phyloP scores from a whole-genome alignment of 2,329 filamentous ascomycete genomes.

The Ascochyta fabae region DNA sequence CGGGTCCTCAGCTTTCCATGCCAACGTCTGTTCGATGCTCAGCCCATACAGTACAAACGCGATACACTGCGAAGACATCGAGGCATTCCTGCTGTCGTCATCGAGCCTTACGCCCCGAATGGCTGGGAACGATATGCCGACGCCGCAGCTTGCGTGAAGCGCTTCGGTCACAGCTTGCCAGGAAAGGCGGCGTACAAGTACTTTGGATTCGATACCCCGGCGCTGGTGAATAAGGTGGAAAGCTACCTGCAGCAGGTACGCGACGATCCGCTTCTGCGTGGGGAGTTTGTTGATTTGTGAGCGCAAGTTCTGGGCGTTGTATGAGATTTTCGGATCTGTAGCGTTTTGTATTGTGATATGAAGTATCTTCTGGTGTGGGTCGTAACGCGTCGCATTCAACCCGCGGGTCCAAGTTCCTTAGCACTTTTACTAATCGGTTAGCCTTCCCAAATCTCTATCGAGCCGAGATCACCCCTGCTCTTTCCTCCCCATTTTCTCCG shows the following conservation, averaged over 20 bases:
- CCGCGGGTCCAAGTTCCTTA: not conserved
- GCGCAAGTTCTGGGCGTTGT: not conserved
- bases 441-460: not conserved
- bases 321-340: not conserved
- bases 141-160: conserved; percentile 60
- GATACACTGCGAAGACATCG: conserved; percentile 53
- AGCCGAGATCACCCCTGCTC: not conserved
- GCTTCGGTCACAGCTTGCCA: conserved; percentile 64
- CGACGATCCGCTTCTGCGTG: conserved; percentile 43
- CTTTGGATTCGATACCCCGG: conserved; percentile 61
- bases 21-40: conserved; percentile 58
- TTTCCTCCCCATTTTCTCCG: not conserved
- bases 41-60: conserved; percentile 55
- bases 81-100: conserved; percentile 59
- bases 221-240: conserved; percentile 52
- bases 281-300: conserved; percentile 44
- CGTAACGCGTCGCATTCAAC: not conserved
- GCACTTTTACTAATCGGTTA: not conserved
- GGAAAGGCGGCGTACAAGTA: conserved; percentile 62
- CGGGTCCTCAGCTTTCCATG: conserved; percentile 60
- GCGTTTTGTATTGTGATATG: not conserved
- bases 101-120: conserved; percentile 65
- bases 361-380: not conserved
- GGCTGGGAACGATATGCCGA: conserved; percentile 68
- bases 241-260: conserved; percentile 46